Percentiles rank a stretch among this genome's conserved stretches.
Evolutionary conservation across 2,329 filamentous ascomycete genomes (phyloP).

Genomic region (Xylariomycetidae sp.): DNA sequence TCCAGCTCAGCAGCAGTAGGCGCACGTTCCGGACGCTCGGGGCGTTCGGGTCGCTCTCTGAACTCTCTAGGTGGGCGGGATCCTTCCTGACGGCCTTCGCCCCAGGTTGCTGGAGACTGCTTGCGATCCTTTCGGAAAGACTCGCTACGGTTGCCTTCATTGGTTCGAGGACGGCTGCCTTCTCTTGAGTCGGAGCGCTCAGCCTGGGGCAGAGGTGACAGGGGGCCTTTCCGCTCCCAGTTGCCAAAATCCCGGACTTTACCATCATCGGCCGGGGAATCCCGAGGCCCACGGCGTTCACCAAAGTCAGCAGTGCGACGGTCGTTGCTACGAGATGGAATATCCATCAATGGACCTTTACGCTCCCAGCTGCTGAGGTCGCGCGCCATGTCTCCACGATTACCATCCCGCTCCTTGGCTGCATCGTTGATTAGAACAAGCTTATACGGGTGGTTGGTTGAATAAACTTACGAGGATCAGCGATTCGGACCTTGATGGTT

Average conservation of each 20-base stretch:
- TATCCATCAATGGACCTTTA: conserved; percentile 79
- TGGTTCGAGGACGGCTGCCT: conserved; percentile 46
- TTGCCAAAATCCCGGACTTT: conserved; percentile 77
- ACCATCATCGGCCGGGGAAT: conserved; percentile 66
- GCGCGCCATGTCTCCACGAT: conserved; percentile 59
- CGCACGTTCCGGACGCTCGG: conserved; percentile 56
- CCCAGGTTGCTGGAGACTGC: conserved; percentile 72
- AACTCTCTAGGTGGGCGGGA: conserved; percentile 78
- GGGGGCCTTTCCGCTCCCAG: conserved; percentile 92
- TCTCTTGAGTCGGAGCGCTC: conserved; percentile 52
- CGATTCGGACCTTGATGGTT: conserved; percentile 88
- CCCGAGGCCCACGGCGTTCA: conserved; percentile 66
- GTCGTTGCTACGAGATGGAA: conserved; percentile 41
- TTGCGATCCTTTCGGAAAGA: conserved; percentile 58
- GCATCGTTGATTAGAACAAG: conserved; percentile 6
- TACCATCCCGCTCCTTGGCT: conserved; percentile 76
- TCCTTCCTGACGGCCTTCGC: conserved; percentile 68
- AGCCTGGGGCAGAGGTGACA: conserved; percentile 63
- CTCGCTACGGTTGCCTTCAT: conserved; percentile 56
- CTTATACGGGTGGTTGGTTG: neutral
- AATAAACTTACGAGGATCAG: conserved; percentile 81
- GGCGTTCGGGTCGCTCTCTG: conserved; percentile 66
- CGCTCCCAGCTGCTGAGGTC: conserved; percentile 90
- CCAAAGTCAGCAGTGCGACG: conserved; percentile 48
- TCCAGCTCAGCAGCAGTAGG: conserved; percentile 90